These are phyloP conservation scores for Amanita pallidorosea DNA, from an alignment of 768 basidiomycete genomes.

Conservation along the genomic window DNA sequence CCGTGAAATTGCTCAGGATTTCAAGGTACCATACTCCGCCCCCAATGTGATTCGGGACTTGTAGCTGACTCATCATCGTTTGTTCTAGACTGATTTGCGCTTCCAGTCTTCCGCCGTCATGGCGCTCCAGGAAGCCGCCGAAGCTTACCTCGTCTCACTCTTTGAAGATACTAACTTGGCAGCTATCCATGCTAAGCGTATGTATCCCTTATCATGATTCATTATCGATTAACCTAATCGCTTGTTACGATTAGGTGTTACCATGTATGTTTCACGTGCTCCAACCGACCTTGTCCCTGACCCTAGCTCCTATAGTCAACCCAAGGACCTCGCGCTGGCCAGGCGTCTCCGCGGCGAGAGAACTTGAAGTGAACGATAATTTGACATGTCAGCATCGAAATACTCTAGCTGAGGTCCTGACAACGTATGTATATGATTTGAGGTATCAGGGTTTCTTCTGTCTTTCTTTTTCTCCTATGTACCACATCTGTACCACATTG, in stretches of 20 bases:
- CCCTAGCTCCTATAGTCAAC: constrained; percentile 42
- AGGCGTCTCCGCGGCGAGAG: constrained; percentile 82
- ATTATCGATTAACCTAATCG: not conserved
- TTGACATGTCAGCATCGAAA: not conserved
- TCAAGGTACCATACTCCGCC: constrained; percentile 52
- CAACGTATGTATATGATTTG: not conserved
- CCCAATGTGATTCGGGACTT: constrained; percentile 3
- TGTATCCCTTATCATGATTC: constrained; percentile 8
- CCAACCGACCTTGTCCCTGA: constrained; percentile 9
- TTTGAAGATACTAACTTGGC: constrained; percentile 90
- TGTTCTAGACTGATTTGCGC: constrained; percentile 67
- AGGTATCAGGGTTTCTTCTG: not conserved
- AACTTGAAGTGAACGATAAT: constrained; percentile 32
- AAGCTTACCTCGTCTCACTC: constrained; percentile 80
- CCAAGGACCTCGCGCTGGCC: constrained; percentile 83
- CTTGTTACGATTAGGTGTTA: constrained; percentile 28
- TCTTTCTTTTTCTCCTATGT: not conserved
- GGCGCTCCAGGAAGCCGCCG: constrained; percentile 89
- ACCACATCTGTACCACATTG: not conserved
- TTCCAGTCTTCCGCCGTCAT: constrained; percentile 95
- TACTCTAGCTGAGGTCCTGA: not conserved
- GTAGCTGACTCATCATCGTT: constrained; percentile 5
- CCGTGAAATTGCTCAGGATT: constrained; percentile 94
- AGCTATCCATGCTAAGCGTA: constrained; percentile 81
- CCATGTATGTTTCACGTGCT: constrained; percentile 32